Evolutionary conservation across 2,329 filamentous ascomycete genomes (phyloP).

Genomic region (Tolypocladium amazonense): DNA sequence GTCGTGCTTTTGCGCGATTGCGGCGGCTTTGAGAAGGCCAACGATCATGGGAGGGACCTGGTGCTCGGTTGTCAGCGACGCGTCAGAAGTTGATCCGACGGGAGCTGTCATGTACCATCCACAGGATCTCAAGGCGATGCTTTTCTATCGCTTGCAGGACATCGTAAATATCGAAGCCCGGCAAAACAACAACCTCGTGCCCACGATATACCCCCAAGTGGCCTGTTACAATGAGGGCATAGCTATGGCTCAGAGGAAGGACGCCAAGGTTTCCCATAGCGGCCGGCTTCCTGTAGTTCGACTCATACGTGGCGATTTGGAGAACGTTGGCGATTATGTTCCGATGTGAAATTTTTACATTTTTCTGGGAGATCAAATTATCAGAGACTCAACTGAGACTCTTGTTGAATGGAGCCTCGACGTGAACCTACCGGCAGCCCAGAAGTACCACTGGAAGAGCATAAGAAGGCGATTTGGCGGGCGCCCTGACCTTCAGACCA

Average conservation of each 20-base stretch:
- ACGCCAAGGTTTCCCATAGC: conserved; percentile 42
- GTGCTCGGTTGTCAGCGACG: neutral
- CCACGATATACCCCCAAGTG: conserved; percentile 58
- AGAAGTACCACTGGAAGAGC: conserved; percentile 65
- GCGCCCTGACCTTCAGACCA: conserved; percentile 51
- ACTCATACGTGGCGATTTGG: conserved; percentile 40
- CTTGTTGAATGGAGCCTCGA: neutral
- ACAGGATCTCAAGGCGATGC: conserved; percentile 58
- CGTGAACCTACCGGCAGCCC: conserved; percentile 45
- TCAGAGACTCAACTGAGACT: neutral
- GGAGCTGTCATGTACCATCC: conserved; percentile 32
- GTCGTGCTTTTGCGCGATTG: conserved; percentile 55
- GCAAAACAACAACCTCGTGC: conserved; percentile 59
- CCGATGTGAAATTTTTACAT: conserved; percentile 65
- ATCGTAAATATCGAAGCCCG: conserved; percentile 58
- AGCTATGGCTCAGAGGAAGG: conserved; percentile 70
- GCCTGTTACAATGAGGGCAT: conserved; percentile 59
- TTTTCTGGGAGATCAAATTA: conserved; percentile 41
- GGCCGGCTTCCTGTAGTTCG: neutral
- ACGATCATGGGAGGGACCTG: conserved; percentile 65
- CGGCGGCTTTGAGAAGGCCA: conserved; percentile 55
- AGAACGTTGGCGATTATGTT: conserved; percentile 67
- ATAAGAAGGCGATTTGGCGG: conserved; percentile 57
- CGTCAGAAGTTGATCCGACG: neutral
- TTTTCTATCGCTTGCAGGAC: conserved; percentile 54